Percentiles rank a stretch among this genome's conserved stretches.
Evolutionary conservation across 345 rosid species (phyloP).

Genomic region (Eutrema yunnanense): DNA sequence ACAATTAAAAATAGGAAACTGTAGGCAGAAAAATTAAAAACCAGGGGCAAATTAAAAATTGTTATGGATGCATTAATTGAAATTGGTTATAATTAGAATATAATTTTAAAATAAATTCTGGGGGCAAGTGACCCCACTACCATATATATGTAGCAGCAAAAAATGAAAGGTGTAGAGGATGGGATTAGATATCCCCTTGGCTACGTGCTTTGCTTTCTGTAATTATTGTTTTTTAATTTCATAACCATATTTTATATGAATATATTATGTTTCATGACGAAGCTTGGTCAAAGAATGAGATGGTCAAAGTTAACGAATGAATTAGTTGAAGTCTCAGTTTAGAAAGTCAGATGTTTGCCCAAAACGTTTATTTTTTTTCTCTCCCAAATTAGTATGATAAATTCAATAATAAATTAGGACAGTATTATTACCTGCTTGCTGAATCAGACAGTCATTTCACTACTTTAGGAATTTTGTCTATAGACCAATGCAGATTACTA

Average conservation of each 20-base stretch:
- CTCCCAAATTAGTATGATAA: neutral
- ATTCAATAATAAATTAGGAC: neutral
- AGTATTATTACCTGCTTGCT: neutral
- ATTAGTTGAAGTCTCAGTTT: constrained; percentile 22
- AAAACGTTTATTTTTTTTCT: neutral
- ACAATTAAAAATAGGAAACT: too few species aligned
- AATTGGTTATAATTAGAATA: too few species aligned
- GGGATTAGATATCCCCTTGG: neutral
- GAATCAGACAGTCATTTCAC: neutral
- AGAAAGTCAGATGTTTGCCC: constrained; percentile 15
- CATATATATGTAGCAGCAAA: too few species aligned
- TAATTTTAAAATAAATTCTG: too few species aligned
- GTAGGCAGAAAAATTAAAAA: too few species aligned
- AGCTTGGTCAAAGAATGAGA: neutral
- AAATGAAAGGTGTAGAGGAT: too few species aligned
- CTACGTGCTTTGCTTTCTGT: neutral
- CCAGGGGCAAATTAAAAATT: too few species aligned
- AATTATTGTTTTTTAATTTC: neutral
- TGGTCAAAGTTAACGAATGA: constrained; percentile 18
- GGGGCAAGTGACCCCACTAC: too few species aligned
- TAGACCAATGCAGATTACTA: neutral
- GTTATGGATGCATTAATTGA: too few species aligned
- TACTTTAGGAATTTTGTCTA: neutral
- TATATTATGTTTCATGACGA: neutral
- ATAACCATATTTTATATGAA: neutral